Base-by-base conservation (phyloP, 2,329 filamentous ascomycete species). In the Fusarium buharicum region DNA sequence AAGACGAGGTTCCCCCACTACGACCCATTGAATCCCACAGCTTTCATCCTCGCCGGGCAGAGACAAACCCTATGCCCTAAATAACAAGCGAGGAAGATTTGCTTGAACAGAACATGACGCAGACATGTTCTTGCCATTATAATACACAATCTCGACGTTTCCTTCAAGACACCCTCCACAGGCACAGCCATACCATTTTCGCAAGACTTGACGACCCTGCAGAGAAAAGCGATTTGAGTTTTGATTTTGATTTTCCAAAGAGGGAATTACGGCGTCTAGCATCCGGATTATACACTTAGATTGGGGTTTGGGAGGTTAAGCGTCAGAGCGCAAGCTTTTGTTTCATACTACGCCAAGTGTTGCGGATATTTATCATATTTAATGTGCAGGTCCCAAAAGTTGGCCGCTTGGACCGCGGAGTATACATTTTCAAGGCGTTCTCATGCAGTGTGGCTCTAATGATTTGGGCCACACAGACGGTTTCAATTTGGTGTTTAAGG, bases 1-100 rank as follows among this genome's bases (percentile, higher is more conserved):
- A 62, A 17, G 69, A 68, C 20, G 66, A 70, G 17, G 50, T 74
- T 24, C 61, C 68, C 20, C 70, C 68, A 2, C 40, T 73, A 3
- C 63, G 65, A 13, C 68, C 67, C 50, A 64, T 68, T 1, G 66
- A 59, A 16, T 72, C 71, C 16, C 59, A 66, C 33, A 50, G 62
- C 27, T 45, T 62, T 45, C 67, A 68, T n/a, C 71, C 70, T 33
- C 60, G 64, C 27, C 71, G 71, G 47, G 65, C 68, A 18, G 67
- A 73, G 13, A 73, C 69, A 9, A 54, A 59, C 10, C 71, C 72
- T 3, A 62, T 62, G 33, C 61, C 64, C 18, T 70, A 71, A 56
- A 51, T n/a, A 7, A 39, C 6, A 14, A 4, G 28, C n/a, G 11
- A 41, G 20, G 13, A 39, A 20, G 16, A 16, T 34, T 38, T 30